A percentile compares a stretch with the other conserved stretches of the same genome.
Evolutionary conservation across 495 filamentous ascomycete genomes (phyloP).

Genomic region (Penicillium verhagenii): DNA sequence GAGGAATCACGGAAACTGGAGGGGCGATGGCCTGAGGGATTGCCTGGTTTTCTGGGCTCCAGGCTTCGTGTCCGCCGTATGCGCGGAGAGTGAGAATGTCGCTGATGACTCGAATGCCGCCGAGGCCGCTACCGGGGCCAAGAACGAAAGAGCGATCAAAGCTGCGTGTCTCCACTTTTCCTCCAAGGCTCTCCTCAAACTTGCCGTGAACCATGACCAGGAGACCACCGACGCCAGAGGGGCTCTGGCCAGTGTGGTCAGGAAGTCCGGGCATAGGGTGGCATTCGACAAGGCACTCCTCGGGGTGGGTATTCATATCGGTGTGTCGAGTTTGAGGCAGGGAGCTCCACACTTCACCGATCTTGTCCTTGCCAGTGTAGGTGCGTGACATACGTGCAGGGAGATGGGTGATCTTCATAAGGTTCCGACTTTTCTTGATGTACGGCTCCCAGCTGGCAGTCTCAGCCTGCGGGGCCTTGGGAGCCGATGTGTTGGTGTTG

Average conservation of each 20-base stretch:
- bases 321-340: constrained; percentile 79
- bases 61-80: constrained; percentile 61
- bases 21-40: constrained; percentile 19
- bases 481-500: constrained; percentile 64
- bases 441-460: constrained; percentile 66
- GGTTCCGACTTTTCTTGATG: constrained; percentile 77
- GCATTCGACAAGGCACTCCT: constrained; percentile 80
- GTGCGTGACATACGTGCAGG: constrained; percentile 60
- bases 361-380: constrained; percentile 62
- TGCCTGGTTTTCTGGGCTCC: constrained; percentile 48
- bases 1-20: constrained; percentile 14
- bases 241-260: constrained; percentile 64
- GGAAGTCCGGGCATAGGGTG: constrained; percentile 69
- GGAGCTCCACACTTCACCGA: constrained; percentile 62
- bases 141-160: constrained; percentile 86
- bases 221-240: constrained; percentile 69
- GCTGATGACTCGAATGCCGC: constrained; percentile 71
- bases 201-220: constrained; percentile 79
- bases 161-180: constrained; percentile 62
- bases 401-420: constrained; percentile 63
- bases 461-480: constrained; percentile 46
- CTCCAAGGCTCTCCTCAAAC: constrained; percentile 67
- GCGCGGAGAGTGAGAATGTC: constrained; percentile 73
- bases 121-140: constrained; percentile 64
- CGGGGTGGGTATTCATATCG: constrained; percentile 55